phyloP scores from a whole-genome alignment of 768 basidiomycete genomes.

The Trametes cubensis region DNA sequence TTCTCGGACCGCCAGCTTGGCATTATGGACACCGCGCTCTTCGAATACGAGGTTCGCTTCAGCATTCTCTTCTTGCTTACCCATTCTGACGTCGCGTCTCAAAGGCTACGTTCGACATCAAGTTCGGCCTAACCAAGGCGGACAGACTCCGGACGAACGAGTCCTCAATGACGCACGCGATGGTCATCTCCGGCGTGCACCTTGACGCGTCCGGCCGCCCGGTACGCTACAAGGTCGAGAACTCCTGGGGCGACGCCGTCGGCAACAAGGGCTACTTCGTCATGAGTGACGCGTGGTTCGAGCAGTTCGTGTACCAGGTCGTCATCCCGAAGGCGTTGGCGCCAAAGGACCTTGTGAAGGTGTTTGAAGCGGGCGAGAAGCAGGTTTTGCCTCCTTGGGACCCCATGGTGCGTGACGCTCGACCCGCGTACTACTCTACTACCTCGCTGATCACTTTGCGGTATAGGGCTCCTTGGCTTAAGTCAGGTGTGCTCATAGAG shows the following conservation, averaged over 20 bases:
- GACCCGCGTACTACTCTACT: no score
- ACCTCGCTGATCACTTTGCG: background rate
- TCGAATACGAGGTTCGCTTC: conserved; percentile 70
- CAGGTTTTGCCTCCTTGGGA: conserved; percentile 89
- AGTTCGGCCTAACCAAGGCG: conserved; percentile 79
- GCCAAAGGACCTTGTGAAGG: conserved; percentile 76
- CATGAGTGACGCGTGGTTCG: conserved; percentile 93
- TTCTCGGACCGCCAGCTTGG: conserved; percentile 71
- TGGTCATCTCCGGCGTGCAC: conserved; percentile 94
- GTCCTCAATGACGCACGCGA: conserved; percentile 92
- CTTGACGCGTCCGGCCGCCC: conserved; percentile 75
- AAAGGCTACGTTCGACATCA: conserved; percentile 87
- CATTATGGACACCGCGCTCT: conserved; percentile 85
- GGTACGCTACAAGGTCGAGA: conserved; percentile 95
- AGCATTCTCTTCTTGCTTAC: background rate
- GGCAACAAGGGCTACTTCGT: conserved; percentile 89
- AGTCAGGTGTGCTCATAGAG: background rate
- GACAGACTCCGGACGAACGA: conserved; percentile 82
- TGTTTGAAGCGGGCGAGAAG: conserved; percentile 69
- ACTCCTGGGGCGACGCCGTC: conserved; percentile 82
- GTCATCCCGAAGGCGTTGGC: conserved; percentile 83
- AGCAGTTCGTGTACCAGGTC: conserved; percentile 93
- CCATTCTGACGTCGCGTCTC: no score
- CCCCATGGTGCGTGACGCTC: conserved; percentile 66
- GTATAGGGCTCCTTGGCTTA: conserved; percentile 8